phyloP scores from a whole-genome alignment of 305 asterid genomes.

The Solanum hybrid region DNA sequence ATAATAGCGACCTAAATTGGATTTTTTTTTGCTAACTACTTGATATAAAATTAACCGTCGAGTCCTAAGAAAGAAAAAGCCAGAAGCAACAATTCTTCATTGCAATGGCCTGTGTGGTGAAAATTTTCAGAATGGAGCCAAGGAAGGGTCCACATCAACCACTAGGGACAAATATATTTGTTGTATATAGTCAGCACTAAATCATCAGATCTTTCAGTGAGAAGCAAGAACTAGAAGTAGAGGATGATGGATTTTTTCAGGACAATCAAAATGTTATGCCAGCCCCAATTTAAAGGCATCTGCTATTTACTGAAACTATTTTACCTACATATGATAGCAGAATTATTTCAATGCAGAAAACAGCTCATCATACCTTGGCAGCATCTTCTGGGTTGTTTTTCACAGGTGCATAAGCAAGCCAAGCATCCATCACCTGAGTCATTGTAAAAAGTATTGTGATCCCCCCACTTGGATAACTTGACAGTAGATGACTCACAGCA shows the following conservation, averaged over 20 bases:
- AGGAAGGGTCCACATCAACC: background rate
- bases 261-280: background rate
- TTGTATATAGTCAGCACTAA: background rate
- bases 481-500: background rate
- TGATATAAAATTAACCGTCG: background rate
- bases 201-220: background rate
- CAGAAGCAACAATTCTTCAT: constrained; percentile 1
- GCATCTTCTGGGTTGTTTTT: constrained; percentile 99
- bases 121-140: background rate
- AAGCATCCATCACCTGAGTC: constrained; percentile 69
- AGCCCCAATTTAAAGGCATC: background rate
- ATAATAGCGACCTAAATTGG: background rate
- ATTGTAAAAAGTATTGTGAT: constrained; percentile 2
- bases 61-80: background rate
- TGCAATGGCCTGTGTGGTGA: background rate
- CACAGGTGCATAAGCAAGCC: constrained; percentile 99
- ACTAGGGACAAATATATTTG: background rate
- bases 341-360: too few species aligned
- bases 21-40: background rate
- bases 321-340: too few species aligned
- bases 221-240: background rate
- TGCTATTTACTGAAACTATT: background rate
- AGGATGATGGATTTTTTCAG: background rate
- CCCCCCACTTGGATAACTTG: background rate
- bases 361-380: constrained; percentile 95